Evolutionary conservation across 345 rosid genomes (phyloP).

Genomic region (Psidium guajava): DNA sequence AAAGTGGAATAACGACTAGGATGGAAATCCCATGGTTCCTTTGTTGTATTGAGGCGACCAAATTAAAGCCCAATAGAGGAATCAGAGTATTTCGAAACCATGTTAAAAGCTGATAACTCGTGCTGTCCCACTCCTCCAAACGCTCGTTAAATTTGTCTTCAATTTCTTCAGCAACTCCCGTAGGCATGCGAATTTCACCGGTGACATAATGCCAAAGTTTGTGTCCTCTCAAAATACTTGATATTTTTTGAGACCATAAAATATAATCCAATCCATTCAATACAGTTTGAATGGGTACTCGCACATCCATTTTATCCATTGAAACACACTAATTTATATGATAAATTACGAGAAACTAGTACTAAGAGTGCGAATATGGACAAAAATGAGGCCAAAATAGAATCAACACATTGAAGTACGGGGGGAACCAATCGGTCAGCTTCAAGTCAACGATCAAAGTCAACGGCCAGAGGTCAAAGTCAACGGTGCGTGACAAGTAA

Average conservation of each 20-base stretch:
- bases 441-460: too few species aligned
- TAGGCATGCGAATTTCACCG: neutral
- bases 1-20: neutral
- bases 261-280: neutral
- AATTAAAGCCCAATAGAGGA: neutral
- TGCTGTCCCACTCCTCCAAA: neutral
- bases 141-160: neutral
- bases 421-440: too few species aligned
- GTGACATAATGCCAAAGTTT: fast-evolving
- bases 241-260: neutral
- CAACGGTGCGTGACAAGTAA: too few species aligned
- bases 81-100: neutral
- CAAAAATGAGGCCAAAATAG: neutral
- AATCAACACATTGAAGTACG: neutral
- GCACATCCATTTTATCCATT: neutral
- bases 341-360: neutral
- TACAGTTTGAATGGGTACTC: neutral
- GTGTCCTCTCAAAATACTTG: neutral
- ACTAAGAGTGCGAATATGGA: neutral
- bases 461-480: too few species aligned
- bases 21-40: neutral
- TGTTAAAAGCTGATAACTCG: fast-evolving
- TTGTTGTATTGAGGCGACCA: neutral
- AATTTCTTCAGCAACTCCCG: fast-evolving
- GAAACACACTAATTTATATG: neutral